phyloP scores from a whole-genome alignment of 2,329 filamentous ascomycete genomes.

The Talaromyces sp. region DNA sequence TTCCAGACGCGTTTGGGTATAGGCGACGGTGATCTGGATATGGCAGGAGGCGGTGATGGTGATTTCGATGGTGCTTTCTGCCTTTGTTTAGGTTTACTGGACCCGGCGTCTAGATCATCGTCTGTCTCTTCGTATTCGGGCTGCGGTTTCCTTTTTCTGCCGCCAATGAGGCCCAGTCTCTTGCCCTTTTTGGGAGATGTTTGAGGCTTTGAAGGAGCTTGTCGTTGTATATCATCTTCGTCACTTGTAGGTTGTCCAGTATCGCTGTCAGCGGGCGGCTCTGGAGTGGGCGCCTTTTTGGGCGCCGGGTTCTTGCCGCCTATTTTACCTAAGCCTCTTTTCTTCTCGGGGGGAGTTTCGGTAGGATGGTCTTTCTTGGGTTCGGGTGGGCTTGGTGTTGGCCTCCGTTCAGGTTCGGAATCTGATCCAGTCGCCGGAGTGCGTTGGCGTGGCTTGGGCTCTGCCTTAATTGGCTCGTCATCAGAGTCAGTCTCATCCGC shows the following conservation, averaged over 20 bases:
- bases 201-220: constrained; percentile 15
- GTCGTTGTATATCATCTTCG: not conserved
- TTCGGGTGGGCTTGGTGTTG: not conserved
- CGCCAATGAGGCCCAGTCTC: constrained; percentile 31
- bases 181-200: constrained; percentile 17
- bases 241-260: not conserved
- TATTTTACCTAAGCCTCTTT: constrained; percentile 23
- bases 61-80: constrained; percentile 17
- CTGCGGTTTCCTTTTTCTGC: constrained; percentile 24
- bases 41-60: constrained; percentile 20
- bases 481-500: constrained; percentile 19
- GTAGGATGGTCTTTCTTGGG: not conserved
- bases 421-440: not conserved
- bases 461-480: not conserved
- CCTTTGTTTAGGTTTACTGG: constrained; percentile 18
- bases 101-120: constrained; percentile 13
- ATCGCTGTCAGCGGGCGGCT: not conserved
- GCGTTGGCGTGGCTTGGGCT: not conserved
- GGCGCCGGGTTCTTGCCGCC: constrained; percentile 21
- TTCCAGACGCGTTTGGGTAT: constrained; percentile 16
- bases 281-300: constrained; percentile 2
- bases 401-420: not conserved
- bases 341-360: constrained; percentile 2
- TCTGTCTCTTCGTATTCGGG: constrained; percentile 16
- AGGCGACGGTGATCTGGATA: constrained; percentile 19